Evolutionary conservation across 495 filamentous ascomycete species (phyloP), one percentile per base, ranked within the genome.

Genomic region (Annulohypoxylon stygium): DNA sequence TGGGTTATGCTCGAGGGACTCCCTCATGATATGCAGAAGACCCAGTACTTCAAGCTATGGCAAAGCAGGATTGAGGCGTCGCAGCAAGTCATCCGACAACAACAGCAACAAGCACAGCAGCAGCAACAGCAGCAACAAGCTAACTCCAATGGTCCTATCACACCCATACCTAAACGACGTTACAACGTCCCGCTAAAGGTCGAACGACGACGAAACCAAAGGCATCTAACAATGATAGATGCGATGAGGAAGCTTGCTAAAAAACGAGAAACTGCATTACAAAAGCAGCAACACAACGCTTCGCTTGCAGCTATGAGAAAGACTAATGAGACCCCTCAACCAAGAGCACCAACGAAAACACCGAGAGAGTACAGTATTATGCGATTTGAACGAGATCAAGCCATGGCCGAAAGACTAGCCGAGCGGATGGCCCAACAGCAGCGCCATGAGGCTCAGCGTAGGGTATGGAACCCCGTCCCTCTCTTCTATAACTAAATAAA

Each of bases 171-270:
- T 1, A 81, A 81, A 33, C 85, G 90, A 39, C 85, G 92, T 37
- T 86, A 90, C 54, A 90, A 90, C 4, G 92, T 92, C 0, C 90
- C 91, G 43, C 81, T 93, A 10, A 89, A 92, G 25, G 94, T 98
- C 55, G 95, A 98, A 67, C 89, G 95, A 62, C 87, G 94, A 65
- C 88, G 93, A 75, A 93, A 94, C 59, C 92, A 91, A 23, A 92
- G 92, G 71, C 92, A 97, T 75, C 85, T 98, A 65, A 91, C 91
- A 18, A 84, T 98, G 61, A 90, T 98, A 79, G 96, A 98, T 81
- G 92, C 91, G 3, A 97, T 98, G 93, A 89, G 94, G 47, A 99
- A 98, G 79, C 78, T 97, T 68, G 95, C 95, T 6, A 97, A 97
- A 83, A 98, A 97, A 83, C 87, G 94, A 45, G 96, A 99, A 83